Conservation (phyloP, 1,284 basidiomycete genomes). For the Clitocybe nebularis region DNA sequence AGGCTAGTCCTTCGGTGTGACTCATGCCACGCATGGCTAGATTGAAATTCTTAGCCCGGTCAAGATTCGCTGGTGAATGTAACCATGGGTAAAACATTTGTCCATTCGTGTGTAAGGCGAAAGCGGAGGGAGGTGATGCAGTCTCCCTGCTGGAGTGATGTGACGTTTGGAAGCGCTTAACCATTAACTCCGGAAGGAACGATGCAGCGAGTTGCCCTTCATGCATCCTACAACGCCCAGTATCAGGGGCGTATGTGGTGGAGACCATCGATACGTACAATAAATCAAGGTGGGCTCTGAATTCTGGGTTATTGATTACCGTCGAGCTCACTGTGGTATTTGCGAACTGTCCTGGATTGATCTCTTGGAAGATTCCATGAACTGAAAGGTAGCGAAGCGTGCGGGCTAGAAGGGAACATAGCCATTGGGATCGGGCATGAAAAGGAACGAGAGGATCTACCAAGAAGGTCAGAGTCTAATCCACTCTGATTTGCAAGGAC, state of each 20-base stretch:
- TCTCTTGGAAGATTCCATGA: not conserved
- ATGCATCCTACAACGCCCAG: not conserved
- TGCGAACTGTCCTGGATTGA: not conserved
- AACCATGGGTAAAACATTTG: not conserved
- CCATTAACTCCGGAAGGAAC: not conserved
- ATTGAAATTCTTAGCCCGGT: not conserved
- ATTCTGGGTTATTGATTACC: not conserved
- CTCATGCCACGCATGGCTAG: not conserved
- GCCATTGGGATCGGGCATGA: not conserved
- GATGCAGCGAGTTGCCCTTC: not conserved
- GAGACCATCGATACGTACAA: too few relatives aligned
- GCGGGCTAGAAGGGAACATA: not conserved
- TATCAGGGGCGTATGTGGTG: too few relatives aligned
- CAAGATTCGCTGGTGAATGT: not conserved
- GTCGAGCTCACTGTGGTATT: not conserved
- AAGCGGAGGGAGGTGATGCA: not conserved
- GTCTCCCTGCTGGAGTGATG: not conserved
- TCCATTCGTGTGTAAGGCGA: not conserved
- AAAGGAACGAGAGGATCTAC: not conserved
- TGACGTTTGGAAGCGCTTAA: not conserved
- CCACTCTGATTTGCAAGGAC: not conserved
- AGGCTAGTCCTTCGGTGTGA: not conserved
- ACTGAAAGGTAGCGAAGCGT: not conserved
- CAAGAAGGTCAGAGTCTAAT: not conserved
- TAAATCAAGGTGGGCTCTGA: not conserved